Conservation (phyloP, 257 asterid species). For the Osmanthus fragrans region DNA sequence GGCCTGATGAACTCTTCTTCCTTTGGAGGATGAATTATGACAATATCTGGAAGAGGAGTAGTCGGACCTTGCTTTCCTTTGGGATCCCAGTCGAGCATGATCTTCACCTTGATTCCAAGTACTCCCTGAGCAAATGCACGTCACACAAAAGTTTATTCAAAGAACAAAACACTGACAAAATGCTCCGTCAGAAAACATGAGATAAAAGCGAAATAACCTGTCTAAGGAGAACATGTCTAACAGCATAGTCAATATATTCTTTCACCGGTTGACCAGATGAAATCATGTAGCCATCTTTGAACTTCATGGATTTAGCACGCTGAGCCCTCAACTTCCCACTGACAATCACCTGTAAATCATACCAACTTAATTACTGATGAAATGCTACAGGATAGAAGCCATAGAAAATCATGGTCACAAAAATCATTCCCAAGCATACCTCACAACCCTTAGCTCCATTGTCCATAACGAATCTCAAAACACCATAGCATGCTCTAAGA, state of each 20-base stretch:
- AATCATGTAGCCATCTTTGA: slow-evolving; percentile 4
- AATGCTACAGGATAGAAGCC: background rate
- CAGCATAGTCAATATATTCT: background rate
- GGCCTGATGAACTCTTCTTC: slow-evolving; percentile 27
- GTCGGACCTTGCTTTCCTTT: slow-evolving; percentile 1
- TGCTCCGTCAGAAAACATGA: background rate
- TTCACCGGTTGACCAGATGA: background rate
- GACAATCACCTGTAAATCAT: background rate
- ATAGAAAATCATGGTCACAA: background rate
- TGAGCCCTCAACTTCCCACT: slow-evolving; percentile 5
- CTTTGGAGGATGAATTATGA: slow-evolving; percentile 1
- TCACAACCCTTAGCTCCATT: slow-evolving; percentile 4
- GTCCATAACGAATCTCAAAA: slow-evolving; percentile 2
- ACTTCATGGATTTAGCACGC: slow-evolving; percentile 1
- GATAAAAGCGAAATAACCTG: background rate
- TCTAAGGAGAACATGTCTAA: slow-evolving; percentile 1
- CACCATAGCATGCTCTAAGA: slow-evolving; percentile 9
- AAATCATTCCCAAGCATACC: background rate
- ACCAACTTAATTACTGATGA: background rate
- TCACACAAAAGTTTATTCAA: background rate
- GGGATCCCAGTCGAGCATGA: slow-evolving; percentile 12
- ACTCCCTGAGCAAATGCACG: background rate
- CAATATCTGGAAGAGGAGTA: background rate
- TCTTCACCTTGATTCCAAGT: slow-evolving; percentile 9
- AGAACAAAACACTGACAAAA: background rate